phyloP scores from a whole-genome alignment of 1,284 basidiomycete genomes.

The Melanopsichium pennsylvanicum region DNA sequence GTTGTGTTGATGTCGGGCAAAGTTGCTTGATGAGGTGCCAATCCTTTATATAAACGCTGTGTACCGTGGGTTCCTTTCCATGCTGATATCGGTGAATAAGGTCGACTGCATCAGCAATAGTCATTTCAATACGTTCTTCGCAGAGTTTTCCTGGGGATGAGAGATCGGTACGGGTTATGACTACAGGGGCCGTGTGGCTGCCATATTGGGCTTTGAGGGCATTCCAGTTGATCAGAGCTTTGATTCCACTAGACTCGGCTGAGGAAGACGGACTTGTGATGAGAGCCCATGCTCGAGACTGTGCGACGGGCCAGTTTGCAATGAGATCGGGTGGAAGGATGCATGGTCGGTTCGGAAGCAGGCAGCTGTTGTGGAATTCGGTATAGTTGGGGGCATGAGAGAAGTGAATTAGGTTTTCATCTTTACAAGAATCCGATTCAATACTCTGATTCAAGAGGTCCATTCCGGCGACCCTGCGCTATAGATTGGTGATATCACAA shows the following conservation, averaged over 20 bases:
- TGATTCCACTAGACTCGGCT: no score
- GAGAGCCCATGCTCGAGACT: background rate
- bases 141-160: background rate
- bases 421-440: background rate
- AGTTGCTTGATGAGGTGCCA: constrained; percentile 69
- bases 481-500: no score
- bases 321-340: constrained; percentile 39
- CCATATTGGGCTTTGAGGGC: constrained; percentile 23
- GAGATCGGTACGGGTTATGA: constrained; percentile 5
- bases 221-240: constrained; percentile 23
- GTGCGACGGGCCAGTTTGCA: constrained; percentile 14
- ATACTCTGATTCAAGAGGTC: no score
- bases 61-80: constrained; percentile 3
- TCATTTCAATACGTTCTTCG: constrained; percentile 32
- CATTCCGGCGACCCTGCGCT: no score
- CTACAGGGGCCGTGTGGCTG: constrained; percentile 37
- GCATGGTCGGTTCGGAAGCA: constrained; percentile 48
- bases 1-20: constrained; percentile 45
- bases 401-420: constrained; percentile 15
- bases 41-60: constrained; percentile 70
- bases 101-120: constrained; percentile 24
- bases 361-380: constrained; percentile 32
- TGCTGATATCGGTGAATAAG: constrained; percentile 14
- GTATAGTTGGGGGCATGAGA: constrained; percentile 30
- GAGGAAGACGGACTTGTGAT: background rate